Evolutionary conservation across 331 rosid genomes (phyloP).

Genomic region (Quercus lobata): DNA sequence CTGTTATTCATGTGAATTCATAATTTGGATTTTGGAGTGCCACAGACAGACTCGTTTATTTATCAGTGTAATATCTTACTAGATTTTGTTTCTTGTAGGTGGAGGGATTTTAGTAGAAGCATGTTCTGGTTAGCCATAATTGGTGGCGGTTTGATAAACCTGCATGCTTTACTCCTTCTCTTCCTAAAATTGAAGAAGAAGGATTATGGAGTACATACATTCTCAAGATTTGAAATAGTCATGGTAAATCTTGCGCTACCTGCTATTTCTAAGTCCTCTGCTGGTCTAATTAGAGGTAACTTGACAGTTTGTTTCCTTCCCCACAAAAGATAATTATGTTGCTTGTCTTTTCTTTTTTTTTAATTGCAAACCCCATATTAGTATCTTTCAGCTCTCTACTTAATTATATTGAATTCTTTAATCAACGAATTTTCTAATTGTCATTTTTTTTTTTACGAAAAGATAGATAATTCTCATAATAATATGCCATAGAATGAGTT

Average conservation of each 20-base stretch:
- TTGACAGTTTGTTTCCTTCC: neutral
- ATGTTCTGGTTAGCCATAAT: conserved; percentile 82
- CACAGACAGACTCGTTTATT: too few relatives aligned
- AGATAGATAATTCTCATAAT: neutral
- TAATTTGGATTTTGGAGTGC: too few relatives aligned
- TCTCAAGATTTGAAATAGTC: conserved; percentile 83
- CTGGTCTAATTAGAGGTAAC: conserved; percentile 62
- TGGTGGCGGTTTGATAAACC: conserved; percentile 54
- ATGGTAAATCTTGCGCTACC: conserved; percentile 71
- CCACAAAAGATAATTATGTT: neutral
- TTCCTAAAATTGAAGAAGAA: conserved; percentile 48
- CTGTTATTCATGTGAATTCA: neutral
- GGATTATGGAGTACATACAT: conserved; percentile 54
- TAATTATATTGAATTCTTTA: neutral
- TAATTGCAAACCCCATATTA: neutral
- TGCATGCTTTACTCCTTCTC: conserved; percentile 58
- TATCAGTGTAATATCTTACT: neutral
- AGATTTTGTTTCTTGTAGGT: conserved; percentile 33
- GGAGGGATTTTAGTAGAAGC: conserved; percentile 67
- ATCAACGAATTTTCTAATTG: neutral
- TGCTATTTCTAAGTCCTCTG: conserved; percentile 61
- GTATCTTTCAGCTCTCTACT: neutral
- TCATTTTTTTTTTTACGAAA: neutral
- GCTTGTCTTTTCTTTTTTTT: neutral
- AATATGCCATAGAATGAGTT: too few relatives aligned